Conservation (phyloP, 768 basidiomycete species). For the Pulveroboletus ravenelii region DNA sequence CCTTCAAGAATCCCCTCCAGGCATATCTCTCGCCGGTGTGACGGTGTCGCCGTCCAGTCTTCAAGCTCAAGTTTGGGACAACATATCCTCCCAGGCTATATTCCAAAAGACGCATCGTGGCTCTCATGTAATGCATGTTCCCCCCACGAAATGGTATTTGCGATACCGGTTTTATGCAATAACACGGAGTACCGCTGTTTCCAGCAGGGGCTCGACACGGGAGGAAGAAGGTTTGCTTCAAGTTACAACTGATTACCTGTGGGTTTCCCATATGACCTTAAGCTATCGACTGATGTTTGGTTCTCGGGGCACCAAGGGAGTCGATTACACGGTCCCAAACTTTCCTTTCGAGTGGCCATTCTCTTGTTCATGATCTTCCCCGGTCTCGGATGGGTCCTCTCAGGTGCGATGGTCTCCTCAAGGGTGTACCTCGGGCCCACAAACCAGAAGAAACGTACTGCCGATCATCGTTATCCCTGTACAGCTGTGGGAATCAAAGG, state of each 20-base stretch:
- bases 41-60: no score
- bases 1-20: no score
- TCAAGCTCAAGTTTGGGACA: no score
- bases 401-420: neutral
- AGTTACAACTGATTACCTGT: neutral
- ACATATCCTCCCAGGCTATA: no score
- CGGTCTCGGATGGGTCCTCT: neutral
- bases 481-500: neutral
- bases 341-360: neutral
- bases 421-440: neutral
- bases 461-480: neutral
- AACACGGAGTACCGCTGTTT: neutral
- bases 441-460: no score
- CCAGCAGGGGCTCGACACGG: neutral
- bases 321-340: neutral
- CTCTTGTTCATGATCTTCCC: neutral
- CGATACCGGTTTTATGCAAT: neutral
- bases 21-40: no score
- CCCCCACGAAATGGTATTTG: neutral
- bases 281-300: neutral
- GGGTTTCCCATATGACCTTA: neutral
- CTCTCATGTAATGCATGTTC: neutral
- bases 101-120: neutral
- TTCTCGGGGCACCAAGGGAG: neutral
- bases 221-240: neutral